Base-by-base conservation (phyloP, 164 flowering plant species). In the Umbilicus rupestris region DNA sequence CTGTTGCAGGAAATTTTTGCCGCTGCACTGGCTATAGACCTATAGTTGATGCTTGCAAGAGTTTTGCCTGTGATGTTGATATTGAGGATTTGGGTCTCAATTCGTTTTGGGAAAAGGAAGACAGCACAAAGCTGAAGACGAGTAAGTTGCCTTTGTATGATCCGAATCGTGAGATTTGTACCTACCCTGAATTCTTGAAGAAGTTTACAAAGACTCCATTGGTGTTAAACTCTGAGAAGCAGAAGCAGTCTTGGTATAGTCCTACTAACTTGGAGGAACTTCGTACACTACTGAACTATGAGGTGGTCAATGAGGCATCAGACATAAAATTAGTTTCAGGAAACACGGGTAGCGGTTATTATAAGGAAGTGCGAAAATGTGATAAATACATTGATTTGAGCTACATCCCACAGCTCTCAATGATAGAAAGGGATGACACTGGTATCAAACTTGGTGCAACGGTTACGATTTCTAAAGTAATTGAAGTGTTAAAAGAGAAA, bases 21-120 rank as follows among this genome's bases (percentile, higher is more conserved):
- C 86, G 97, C 17, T 93, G 97, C 69, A 93, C 97, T 31, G 98
- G 98, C 26, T 93, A 90, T 70, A 81, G 97, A 22, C 86, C 98
- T 22, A 93, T 93, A 68, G 85, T 78, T 19, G 98, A 93, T 83
- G 96, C 81, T 22, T 90, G 98, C 77, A 93, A 89, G 74, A 89
- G 96, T 71, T 90, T 88, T 79, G 88, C 94, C 24, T 72, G 78
- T 30, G 87, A 93, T 84, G 87, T 85, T 58, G 98, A 93, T 73
- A 80, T 93, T 68, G 98, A 93, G 76, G 98, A 93, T 74, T 80
- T 93, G 66, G 98, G 98, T 29, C 55, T 86, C 9, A 93, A 93
- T 72, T 68, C 87, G 12, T 93, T 87, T 71, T 86, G 87, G 85
- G 72, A 63, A 55, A 81, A 82, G 68, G 88, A 76, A 29, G 88